Base-by-base conservation (phyloP, 139 green algal species). In the Edaphochlamys debaryana region DNA sequence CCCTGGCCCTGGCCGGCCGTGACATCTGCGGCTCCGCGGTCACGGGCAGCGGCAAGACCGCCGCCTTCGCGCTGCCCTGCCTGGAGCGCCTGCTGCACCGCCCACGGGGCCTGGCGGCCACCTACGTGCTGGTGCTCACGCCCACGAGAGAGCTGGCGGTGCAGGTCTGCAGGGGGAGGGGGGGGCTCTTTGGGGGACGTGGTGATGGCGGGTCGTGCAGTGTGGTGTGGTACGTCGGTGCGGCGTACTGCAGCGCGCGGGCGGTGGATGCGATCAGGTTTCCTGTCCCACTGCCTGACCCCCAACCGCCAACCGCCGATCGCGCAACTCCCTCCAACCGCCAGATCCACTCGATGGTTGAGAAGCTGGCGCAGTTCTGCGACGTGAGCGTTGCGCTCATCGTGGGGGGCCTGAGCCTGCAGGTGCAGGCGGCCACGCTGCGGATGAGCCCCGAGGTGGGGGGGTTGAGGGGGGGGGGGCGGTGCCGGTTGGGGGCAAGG, bases 11-110 rank as follows among this genome's bases (percentile, higher is more conserved):
- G 45, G 91, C 93, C 5, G 97, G 97, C 37, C 87, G 97, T 3
- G 97, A 99, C 92, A 96, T 99, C 63, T 98, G 96, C 80, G 97
- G 95, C 68, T 95, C 89, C 38, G 97, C 97, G 7, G 91, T 99
- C n/a, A 99, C 97, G 15, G 97, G 97, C 42, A 96, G 90, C 64
- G 97, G 97, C 79, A 99, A 99, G 91, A 99, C 97, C 15, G 97
- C 97, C 9, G 97, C 97, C 40, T 99, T 99, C 85, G 84, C 91
- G 15, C 89, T 99, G 72, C 97, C 97, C 3, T 80, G 97, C 11
- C 84, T 99, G 81, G 97, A 99, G 90, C 90, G 97, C 0, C 90
- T 99, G 86, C 90, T 99, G 67, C 95, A 97, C 86, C 86, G 97
- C 22, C 87, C 91, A 1, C 86, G 91, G 2, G 88, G 93, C 5